A percentile compares a stretch with the other conserved stretches of the same genome.
These are phyloP conservation scores for Chlamydomonas schloesseri DNA, from an alignment of 139 green algal genomes.

Conservation along the genomic window DNA sequence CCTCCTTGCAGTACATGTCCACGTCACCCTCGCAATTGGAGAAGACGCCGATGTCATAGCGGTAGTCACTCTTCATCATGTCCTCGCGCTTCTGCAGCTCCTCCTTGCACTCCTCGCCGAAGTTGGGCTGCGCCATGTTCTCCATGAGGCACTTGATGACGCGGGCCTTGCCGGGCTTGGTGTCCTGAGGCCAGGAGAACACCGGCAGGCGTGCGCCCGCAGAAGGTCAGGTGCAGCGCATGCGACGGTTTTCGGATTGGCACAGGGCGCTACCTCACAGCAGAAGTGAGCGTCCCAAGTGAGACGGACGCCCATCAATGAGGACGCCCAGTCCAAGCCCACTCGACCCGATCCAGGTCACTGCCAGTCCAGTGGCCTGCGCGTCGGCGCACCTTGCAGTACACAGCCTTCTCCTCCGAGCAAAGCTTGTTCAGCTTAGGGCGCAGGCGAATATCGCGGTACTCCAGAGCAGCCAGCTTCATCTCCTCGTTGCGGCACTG, in stretches of 20 bases:
- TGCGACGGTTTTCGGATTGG: no score
- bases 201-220: no score
- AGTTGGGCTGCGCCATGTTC: slow-evolving; percentile 83
- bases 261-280: no score
- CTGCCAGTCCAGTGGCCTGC: no score
- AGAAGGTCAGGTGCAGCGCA: no score
- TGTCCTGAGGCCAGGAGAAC: slow-evolving; percentile 53
- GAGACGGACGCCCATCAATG: no score
- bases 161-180: slow-evolving; percentile 74
- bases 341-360: no score
- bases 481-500: slow-evolving; percentile 82
- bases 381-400: slow-evolving; percentile 79
- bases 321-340: no score
- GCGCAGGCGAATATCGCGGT: slow-evolving; percentile 73
- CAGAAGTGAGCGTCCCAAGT: no score
- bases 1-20: slow-evolving; percentile 66
- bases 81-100: slow-evolving; percentile 71
- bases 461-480: slow-evolving; percentile 71
- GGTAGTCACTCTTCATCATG: slow-evolving; percentile 77
- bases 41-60: slow-evolving; percentile 67
- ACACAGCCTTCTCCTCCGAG: slow-evolving; percentile 80
- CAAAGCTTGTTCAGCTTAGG: slow-evolving; percentile 83
- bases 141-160: slow-evolving; percentile 75
- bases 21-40: slow-evolving; percentile 67
- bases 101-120: slow-evolving; percentile 74